These are phyloP conservation scores for Puccinia triticina DNA, from an alignment of 1,284 basidiomycete genomes.

Conservation along the genomic window DNA sequence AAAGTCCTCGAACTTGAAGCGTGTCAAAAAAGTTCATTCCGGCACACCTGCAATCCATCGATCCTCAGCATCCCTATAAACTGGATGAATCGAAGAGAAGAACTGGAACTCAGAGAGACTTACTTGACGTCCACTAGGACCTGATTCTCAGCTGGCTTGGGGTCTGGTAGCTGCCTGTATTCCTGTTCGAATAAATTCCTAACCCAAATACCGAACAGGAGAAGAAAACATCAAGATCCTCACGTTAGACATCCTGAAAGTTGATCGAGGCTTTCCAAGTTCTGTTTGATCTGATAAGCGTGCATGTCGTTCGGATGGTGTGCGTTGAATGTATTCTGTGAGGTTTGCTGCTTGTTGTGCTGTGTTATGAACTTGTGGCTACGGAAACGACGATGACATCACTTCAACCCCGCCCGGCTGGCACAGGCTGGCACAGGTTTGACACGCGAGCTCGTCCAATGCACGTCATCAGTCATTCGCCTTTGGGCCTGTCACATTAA, in stretches of 20 bases:
- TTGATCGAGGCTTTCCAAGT: constrained; percentile 20
- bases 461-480: too few species aligned
- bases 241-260: constrained; percentile 43
- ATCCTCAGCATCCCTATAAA: background rate
- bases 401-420: too few species aligned
- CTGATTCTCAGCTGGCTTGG: constrained; percentile 26
- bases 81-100: constrained; percentile 73
- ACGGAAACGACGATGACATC: background rate
- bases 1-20: constrained; percentile 57
- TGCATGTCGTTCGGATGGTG: constrained; percentile 12
- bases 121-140: constrained; percentile 43
- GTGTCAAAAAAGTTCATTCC: constrained; percentile 58
- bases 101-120: background rate
- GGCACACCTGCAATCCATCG: constrained; percentile 65
- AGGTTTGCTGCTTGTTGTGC: too few species aligned
- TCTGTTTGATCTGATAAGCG: constrained; percentile 35
- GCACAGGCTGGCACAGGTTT: too few species aligned
- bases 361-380: too few species aligned
- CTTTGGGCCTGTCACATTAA: too few species aligned
- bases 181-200: background rate
- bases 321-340: background rate
- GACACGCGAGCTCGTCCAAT: too few species aligned
- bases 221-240: background rate
- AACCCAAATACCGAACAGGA: background rate
- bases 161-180: constrained; percentile 19